These are phyloP conservation scores for Panaeolus papilionaceus DNA, from an alignment of 768 basidiomycete genomes.

Conservation along the genomic window DNA sequence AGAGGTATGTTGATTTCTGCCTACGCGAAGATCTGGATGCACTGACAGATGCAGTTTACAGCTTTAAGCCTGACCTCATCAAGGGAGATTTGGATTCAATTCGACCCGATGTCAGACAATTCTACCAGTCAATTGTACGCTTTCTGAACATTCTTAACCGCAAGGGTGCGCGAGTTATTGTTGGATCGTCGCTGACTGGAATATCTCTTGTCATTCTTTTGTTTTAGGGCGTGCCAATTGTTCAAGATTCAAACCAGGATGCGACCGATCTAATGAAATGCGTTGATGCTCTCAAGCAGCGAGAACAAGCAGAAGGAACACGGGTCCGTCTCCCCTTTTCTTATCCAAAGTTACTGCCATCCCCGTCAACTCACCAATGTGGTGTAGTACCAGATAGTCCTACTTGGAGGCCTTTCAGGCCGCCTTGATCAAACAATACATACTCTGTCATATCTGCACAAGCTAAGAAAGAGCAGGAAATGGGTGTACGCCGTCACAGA, in stretches of 20 bases:
- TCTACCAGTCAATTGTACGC: conserved; percentile 65
- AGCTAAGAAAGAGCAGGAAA: conserved; percentile 65
- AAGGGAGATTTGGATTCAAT: conserved; percentile 96
- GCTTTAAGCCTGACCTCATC: conserved; percentile 84
- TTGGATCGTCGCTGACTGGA: not conserved
- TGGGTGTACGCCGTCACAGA: conserved; percentile 84
- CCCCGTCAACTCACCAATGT: not conserved
- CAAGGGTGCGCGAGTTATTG: not conserved
- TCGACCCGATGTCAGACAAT: conserved; percentile 71
- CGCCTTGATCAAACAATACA: conserved; percentile 95
- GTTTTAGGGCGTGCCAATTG: conserved; percentile 69
- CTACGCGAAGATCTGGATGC: not conserved
- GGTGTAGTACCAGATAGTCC: conserved; percentile 67
- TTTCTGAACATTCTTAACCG: not conserved
- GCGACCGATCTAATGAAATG: conserved; percentile 99
- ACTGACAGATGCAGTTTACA: conserved; percentile 32
- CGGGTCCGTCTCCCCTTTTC: conserved; percentile 38
- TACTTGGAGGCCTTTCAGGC: conserved; percentile 90
- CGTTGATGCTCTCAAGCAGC: conserved; percentile 62
- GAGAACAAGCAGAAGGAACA: conserved; percentile 50
- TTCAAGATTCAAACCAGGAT: conserved; percentile 74
- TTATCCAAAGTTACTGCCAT: conserved; percentile 23
- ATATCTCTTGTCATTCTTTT: not conserved
- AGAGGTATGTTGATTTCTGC: conserved; percentile 23
- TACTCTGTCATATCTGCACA: conserved; percentile 84